A percentile compares a stretch with the other conserved stretches of the same genome.
Evolutionary conservation across 495 filamentous ascomycete species (phyloP).

Genomic region (Lasiosphaeriaceae sp.): DNA sequence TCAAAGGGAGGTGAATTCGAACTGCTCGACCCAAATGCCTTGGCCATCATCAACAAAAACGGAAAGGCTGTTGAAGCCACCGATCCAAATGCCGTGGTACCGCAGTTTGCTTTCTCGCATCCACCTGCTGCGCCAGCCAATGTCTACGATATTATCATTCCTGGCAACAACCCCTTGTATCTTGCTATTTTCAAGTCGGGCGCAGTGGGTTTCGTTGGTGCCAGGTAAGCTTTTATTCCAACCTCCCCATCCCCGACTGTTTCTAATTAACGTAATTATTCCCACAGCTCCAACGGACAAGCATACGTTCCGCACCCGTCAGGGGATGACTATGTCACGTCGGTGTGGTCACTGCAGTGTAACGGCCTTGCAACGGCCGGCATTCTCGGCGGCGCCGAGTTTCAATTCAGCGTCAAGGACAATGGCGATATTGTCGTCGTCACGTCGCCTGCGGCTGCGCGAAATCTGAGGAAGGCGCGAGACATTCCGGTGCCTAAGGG

Average conservation of each 20-base stretch:
- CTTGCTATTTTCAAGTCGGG: constrained; percentile 13
- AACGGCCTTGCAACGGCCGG: constrained; percentile 7
- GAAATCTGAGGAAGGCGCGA: constrained; percentile 1
- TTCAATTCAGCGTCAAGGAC: constrained; percentile 6
- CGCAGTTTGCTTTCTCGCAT: neutral
- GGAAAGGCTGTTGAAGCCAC: neutral
- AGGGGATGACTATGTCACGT: constrained; percentile 6
- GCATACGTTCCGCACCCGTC: neutral
- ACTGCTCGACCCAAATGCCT: constrained; percentile 7
- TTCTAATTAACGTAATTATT: no score
- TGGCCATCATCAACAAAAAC: constrained; percentile 1
- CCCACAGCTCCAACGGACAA: constrained; percentile 15
- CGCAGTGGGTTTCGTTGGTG: constrained; percentile 7
- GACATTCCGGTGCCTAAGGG: constrained; percentile 12
- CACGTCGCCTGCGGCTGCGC: neutral
- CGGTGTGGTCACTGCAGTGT: constrained; percentile 14
- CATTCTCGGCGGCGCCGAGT: constrained; percentile 7
- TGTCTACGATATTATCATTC: constrained; percentile 6
- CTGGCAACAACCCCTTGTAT: neutral
- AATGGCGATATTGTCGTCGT: constrained; percentile 1
- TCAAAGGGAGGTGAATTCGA: constrained; percentile 2
- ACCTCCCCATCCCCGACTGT: no score
- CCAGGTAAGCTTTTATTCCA: no score
- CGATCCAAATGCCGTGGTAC: no score
- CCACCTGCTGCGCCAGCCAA: constrained; percentile 3